Evolutionary conservation across 2,329 filamentous ascomycete species (phyloP), one percentile per base, ranked within the genome.

Genomic region (Ophiostoma perfectum): DNA sequence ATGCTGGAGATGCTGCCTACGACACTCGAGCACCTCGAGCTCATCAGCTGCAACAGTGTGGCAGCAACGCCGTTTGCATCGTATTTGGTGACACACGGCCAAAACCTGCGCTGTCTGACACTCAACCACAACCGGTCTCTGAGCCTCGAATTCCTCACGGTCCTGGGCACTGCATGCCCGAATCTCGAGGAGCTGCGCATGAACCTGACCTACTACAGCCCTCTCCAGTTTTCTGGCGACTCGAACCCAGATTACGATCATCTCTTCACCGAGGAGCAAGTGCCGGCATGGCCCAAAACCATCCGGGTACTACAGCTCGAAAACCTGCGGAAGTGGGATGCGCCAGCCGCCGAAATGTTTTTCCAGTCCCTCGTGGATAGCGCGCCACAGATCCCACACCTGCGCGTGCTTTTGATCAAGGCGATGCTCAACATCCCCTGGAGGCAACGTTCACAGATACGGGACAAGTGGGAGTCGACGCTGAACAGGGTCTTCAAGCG

Each of bases 81-180:
- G 0, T 97, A 90, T 74, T 81, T 97, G 55, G 75, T 81, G 5
- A 84, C 84, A 0, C 87, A 91, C 73, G 93, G 93, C 0, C 78
- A 80, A 36, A 79, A 85, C n/a, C 80, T 98, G 36, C 83, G 84
- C 66, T 84, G 85, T 49, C 81, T 98, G 7, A 84, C 83, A 1
- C 80, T 97, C 5, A 86, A 89, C 67, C 90, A 96, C 77, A 96
- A 96, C 74, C 88, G 91, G 70, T 87, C 89, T 2, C 81, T 97
- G 52, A 90, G 88, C 73, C 79, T 97, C 55, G 86, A 84, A 0
- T 97, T 97, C 74, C 81, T 95, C 6, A 84, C 87, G 0, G 77
- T 83, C 39, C 78, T 98, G 63, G 87, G 85, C 18, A 76, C 79
- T 4, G 83, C 84, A 1, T 97, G 93, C 74, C 91, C 92, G 0